phyloP scores from a whole-genome alignment of 2,329 filamentous ascomycete species.

The Pseudogymnoascus sp. region DNA sequence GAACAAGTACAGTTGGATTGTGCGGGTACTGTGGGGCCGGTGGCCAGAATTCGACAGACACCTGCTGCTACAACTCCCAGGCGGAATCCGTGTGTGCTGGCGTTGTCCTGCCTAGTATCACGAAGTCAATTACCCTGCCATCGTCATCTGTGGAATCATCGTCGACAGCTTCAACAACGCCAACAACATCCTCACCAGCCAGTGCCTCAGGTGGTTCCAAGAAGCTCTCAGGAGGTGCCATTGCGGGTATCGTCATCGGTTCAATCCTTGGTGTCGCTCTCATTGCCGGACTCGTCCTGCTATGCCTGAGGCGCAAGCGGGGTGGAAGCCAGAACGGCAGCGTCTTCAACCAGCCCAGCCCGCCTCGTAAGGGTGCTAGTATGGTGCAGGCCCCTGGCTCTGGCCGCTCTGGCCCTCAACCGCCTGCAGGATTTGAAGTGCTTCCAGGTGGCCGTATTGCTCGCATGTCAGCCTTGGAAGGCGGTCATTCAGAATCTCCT shows the following conservation, averaged over 20 bases:
- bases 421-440: slow-evolving; percentile 56
- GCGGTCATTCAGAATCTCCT: slow-evolving; percentile 56
- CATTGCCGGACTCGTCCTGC: slow-evolving; percentile 54
- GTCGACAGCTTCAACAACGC: slow-evolving; percentile 13
- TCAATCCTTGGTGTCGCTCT: slow-evolving; percentile 64
- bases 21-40: slow-evolving; percentile 81
- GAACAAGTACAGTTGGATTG: slow-evolving; percentile 62
- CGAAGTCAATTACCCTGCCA: slow-evolving; percentile 59
- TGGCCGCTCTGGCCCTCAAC: slow-evolving; percentile 37
- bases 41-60: slow-evolving; percentile 86
- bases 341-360: slow-evolving; percentile 86
- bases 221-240: slow-evolving; percentile 72
- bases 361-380: slow-evolving; percentile 46
- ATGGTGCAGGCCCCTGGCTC: slow-evolving; percentile 32
- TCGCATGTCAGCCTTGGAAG: slow-evolving; percentile 90
- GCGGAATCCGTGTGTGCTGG: slow-evolving; percentile 65
- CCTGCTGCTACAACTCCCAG: slow-evolving; percentile 81
- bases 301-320: slow-evolving; percentile 44
- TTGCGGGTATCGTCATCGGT: slow-evolving; percentile 86
- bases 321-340: slow-evolving; percentile 58
- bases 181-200: slow-evolving; percentile 14
- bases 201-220: slow-evolving; percentile 25
- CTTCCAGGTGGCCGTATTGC: slow-evolving; percentile 84
- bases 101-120: slow-evolving; percentile 72
- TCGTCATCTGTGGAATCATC: slow-evolving; percentile 38